These are phyloP conservation scores for Ogataea ganodermae DNA, from an alignment of 805 yeast species.

Conservation along the genomic window DNA sequence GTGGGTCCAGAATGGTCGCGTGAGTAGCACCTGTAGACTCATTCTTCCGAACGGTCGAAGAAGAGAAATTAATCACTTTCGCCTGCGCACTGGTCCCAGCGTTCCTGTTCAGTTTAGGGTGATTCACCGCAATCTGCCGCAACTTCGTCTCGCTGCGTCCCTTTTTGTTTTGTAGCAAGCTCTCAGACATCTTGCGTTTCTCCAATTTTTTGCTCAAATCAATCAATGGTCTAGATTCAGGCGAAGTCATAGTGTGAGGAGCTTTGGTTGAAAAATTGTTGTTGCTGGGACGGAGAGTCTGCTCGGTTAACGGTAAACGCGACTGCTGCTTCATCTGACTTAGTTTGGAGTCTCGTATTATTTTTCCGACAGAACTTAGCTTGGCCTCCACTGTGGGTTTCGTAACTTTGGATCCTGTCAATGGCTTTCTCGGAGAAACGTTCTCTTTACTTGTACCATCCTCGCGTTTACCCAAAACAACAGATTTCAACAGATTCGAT, in stretches of 20 bases:
- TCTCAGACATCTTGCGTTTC: constrained; percentile 22
- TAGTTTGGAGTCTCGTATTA: constrained; percentile 8
- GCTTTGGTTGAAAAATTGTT: constrained; percentile 3
- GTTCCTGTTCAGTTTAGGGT: constrained; percentile 20
- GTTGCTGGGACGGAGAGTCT: constrained; percentile 23
- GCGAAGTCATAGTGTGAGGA: constrained; percentile 13
- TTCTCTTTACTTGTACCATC: background rate
- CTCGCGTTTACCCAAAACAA: constrained; percentile 12
- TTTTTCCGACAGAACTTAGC: constrained; percentile 7
- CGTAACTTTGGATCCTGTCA: constrained; percentile 14
- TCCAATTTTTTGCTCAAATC: constrained; percentile 24
- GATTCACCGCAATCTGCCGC: constrained; percentile 21
- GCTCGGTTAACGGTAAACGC: constrained; percentile 31
- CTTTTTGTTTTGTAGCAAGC: constrained; percentile 15
- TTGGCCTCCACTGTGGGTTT: constrained; percentile 16
- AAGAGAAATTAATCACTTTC: background rate
- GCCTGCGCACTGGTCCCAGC: constrained; percentile 1
- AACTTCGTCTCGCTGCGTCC: constrained; percentile 15
- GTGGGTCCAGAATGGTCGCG: constrained; percentile 5
- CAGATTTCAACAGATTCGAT: constrained; percentile 12
- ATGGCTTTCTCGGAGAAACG: constrained; percentile 11
- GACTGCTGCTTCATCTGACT: constrained; percentile 16
- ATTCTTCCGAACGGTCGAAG: background rate
- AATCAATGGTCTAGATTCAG: constrained; percentile 21
- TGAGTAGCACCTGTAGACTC: background rate